Base-by-base conservation (phyloP, 2,329 filamentous ascomycete species). In the Fusarium setosum region DNA sequence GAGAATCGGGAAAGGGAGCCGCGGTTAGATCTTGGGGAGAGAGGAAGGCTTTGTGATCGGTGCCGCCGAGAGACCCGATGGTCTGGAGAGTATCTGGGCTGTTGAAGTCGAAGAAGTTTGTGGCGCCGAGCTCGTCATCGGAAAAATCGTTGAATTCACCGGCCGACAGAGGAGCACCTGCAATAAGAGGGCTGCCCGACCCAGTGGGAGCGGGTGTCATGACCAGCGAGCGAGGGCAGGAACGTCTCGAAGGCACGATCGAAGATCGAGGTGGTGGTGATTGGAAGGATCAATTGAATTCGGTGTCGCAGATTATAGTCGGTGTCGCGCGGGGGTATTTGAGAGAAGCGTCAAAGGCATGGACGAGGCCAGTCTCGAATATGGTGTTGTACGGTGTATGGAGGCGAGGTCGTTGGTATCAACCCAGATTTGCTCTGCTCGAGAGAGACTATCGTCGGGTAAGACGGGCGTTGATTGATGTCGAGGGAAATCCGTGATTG, bases 1-100 rank as follows among this genome's bases (percentile, higher is more conserved):
- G 77, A 34, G 79, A 81, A 62, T 79, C 77, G 49, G 78, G 80
- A 42, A 80, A 79, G n/a, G 79, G 78, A 15, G 77, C 77, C 18
- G 73, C 68, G 15, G 78, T 69, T 37, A 78, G 70, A 35, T 78
- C 74, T 57, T 76, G 73, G 7, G 76, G 74, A 35, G 75, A 74
- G 26, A 78, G 61, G 34, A 75, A 77, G 34, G 65, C 62, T 61
- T 77, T 76, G 13, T 72, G 69, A 23, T 76, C 72, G 56, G 62
- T 68, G 49, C 68, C 67, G 58, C 73, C 70, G 21, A 77, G 73
- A 18, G 72, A 66, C 41, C 74, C 70, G 52, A 78, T 64, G 57
- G 72, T 74, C 50, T 79, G 76, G 29, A 80, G 71, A 18, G 75
- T 76, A 65, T 80, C 77, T 55, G 75, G 74, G 71, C 76, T 78